Evolutionary conservation across 495 filamentous ascomycete genomes (phyloP).

Genomic region (Neurospora sp.): DNA sequence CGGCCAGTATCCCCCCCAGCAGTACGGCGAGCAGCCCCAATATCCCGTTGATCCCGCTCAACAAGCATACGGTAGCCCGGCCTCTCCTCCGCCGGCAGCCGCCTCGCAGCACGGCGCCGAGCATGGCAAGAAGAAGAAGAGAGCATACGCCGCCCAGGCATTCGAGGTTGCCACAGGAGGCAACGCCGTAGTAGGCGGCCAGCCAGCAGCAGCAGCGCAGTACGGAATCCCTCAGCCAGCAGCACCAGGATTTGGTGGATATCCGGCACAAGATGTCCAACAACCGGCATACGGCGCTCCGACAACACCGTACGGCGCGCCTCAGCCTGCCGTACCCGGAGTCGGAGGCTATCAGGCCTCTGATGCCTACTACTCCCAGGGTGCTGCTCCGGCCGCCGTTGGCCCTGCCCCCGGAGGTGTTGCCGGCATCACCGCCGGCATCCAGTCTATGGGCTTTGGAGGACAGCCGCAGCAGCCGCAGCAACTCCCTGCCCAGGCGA

Average conservation of each 20-base stretch:
- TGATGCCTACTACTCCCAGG: slow-evolving; percentile 50
- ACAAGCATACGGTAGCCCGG: slow-evolving; percentile 25
- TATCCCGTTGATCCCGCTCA: slow-evolving; percentile 24
- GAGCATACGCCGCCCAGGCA: slow-evolving; percentile 85
- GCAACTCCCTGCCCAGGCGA: slow-evolving; percentile 41
- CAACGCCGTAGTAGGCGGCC: slow-evolving; percentile 58
- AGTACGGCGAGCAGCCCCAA: slow-evolving; percentile 39
- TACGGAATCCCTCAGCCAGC: slow-evolving; percentile 25
- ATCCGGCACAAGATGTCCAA: slow-evolving; percentile 51
- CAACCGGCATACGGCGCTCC: slow-evolving; percentile 40
- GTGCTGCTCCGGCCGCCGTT: slow-evolving; percentile 31
- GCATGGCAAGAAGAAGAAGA: slow-evolving; percentile 66
- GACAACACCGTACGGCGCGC: slow-evolving; percentile 33
- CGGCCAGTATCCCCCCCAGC: slow-evolving; percentile 53
- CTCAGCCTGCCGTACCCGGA: slow-evolving; percentile 29
- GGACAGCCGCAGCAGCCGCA: slow-evolving; percentile 43
- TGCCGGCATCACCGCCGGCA: slow-evolving; percentile 68
- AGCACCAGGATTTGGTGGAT: slow-evolving; percentile 44
- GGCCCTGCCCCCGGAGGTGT: slow-evolving; percentile 46
- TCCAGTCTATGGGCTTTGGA: slow-evolving; percentile 69
- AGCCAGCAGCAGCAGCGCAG: slow-evolving; percentile 26
- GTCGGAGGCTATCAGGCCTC: slow-evolving; percentile 54
- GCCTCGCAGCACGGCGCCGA: slow-evolving; percentile 35
- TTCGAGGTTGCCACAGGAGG: slow-evolving; percentile 88
- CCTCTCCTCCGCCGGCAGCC: slow-evolving; percentile 27